A percentile compares a stretch with the other conserved stretches of the same genome.
phyloP scores from a whole-genome alignment of 2,329 filamentous ascomycete genomes.

The Ampelomyces quisqualis region DNA sequence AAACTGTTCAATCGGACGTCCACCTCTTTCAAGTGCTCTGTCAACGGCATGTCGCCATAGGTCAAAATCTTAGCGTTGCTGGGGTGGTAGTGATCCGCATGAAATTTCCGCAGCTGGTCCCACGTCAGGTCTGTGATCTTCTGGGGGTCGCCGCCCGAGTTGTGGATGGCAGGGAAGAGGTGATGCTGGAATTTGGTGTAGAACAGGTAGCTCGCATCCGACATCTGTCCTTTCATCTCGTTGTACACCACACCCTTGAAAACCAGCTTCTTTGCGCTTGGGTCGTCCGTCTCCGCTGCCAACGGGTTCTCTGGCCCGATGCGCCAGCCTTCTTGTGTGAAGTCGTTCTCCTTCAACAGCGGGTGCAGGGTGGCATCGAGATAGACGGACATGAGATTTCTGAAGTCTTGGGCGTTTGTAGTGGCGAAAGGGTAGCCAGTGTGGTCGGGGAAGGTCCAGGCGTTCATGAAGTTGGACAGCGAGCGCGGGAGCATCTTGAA shows the following conservation, averaged over 20 bases:
- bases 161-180: slow-evolving; percentile 91
- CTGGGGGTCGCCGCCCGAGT: slow-evolving; percentile 93
- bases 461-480: slow-evolving; percentile 99
- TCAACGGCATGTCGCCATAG: slow-evolving; percentile 88
- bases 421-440: slow-evolving; percentile 98
- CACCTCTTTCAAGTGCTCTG: slow-evolving; percentile 77
- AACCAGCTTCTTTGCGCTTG: slow-evolving; percentile 68
- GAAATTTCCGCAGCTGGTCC: slow-evolving; percentile 83
- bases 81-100: slow-evolving; percentile 91
- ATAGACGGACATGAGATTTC: slow-evolving; percentile 94
- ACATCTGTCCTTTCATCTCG: slow-evolving; percentile 99
- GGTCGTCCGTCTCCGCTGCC: slow-evolving; percentile 46
- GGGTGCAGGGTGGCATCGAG: slow-evolving; percentile 92
- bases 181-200: slow-evolving; percentile 95
- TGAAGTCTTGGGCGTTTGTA: slow-evolving; percentile 91
- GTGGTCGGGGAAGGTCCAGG: slow-evolving; percentile 93
- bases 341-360: slow-evolving; percentile 85
- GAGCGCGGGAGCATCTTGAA: slow-evolving; percentile 99
- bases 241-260: slow-evolving; percentile 99
- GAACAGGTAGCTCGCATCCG: slow-evolving; percentile 92
- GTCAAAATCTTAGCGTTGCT: slow-evolving; percentile 96
- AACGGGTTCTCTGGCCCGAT: slow-evolving; percentile 86
- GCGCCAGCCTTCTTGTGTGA: slow-evolving; percentile 95
- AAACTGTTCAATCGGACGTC: slow-evolving; percentile 74
- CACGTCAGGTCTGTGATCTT: slow-evolving; percentile 96